phyloP scores from a whole-genome alignment of 2,329 filamentous ascomycete species.

The Verticillium zaregamsianum region DNA sequence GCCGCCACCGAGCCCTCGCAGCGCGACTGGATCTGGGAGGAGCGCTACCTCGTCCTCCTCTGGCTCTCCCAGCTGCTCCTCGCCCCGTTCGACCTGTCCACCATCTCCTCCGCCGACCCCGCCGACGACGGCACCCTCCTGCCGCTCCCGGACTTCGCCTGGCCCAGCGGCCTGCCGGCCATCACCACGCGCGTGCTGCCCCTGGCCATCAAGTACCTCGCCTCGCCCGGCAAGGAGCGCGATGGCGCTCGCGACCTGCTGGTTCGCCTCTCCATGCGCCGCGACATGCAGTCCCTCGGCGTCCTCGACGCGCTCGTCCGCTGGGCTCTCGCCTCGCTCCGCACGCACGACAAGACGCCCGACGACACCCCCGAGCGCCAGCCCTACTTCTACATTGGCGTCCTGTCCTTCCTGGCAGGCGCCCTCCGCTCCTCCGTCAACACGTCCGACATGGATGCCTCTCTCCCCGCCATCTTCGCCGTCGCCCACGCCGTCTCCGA shows the following conservation, averaged over 20 bases:
- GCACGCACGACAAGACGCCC: conserved; percentile 28
- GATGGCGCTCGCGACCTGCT: conserved; percentile 83
- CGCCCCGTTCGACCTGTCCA: conserved; percentile 85
- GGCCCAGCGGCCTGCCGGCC: conserved; percentile 60
- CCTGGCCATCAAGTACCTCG: conserved; percentile 67
- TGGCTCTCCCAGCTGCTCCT: conserved; percentile 83
- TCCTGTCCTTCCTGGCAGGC: conserved; percentile 75
- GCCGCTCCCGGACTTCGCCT: conserved; percentile 42
- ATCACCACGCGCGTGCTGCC: conserved; percentile 68
- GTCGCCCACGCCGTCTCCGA: conserved; percentile 54
- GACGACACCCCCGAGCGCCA: conserved; percentile 32
- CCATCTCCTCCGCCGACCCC: conserved; percentile 65
- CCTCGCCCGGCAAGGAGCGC: conserved; percentile 77
- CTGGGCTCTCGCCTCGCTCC: conserved; percentile 65
- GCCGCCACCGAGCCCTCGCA: neutral
- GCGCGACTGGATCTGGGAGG: conserved; percentile 68
- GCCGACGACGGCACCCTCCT: conserved; percentile 38
- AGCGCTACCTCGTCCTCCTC: conserved; percentile 79
- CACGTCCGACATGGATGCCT: conserved; percentile 67
- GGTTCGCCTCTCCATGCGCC: conserved; percentile 74
- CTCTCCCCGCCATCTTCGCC: conserved; percentile 63
- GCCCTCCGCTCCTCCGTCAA: conserved; percentile 66
- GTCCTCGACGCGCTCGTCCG: conserved; percentile 63
- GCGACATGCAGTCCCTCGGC: conserved; percentile 79
- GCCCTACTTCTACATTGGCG: conserved; percentile 73